These are phyloP conservation scores for Dactylellina drechsleri DNA, from an alignment of 2,329 filamentous ascomycete species.

Conservation along the genomic window DNA sequence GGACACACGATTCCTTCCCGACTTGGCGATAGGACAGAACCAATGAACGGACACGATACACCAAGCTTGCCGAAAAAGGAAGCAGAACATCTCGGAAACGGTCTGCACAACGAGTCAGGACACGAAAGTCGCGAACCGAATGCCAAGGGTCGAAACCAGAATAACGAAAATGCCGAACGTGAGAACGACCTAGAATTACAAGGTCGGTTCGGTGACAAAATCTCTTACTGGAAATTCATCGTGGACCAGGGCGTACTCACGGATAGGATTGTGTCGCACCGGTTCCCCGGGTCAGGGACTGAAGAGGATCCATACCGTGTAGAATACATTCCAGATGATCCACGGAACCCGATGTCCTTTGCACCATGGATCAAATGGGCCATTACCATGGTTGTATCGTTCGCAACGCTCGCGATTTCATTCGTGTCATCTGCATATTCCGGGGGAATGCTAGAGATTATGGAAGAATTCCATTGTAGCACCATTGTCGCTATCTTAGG, in stretches of 20 bases:
- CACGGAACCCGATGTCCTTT: constrained; percentile 74
- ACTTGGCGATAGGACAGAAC: not conserved
- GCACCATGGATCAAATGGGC: constrained; percentile 71
- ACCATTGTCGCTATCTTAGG: constrained; percentile 62
- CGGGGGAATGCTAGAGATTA: constrained; percentile 42
- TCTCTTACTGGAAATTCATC: constrained; percentile 66
- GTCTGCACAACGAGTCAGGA: not conserved
- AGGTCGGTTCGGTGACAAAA: not conserved
- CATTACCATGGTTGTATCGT: constrained; percentile 71
- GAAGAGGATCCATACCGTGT: constrained; percentile 74
- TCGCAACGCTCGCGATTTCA: constrained; percentile 74
- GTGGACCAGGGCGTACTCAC: constrained; percentile 70
- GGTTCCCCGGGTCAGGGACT: constrained; percentile 72
- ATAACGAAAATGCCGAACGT: not conserved
- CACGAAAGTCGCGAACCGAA: not conserved
- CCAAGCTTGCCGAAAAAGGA: constrained; percentile 11
- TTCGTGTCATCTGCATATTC: constrained; percentile 62
- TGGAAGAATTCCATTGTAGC: constrained; percentile 60
- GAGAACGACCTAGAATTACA: constrained; percentile 25
- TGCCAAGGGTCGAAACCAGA: constrained; percentile 12
- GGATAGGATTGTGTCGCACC: constrained; percentile 67
- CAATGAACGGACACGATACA: constrained; percentile 8
- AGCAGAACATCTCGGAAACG: constrained; percentile 2
- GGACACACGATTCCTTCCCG: not conserved
- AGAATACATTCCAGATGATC: constrained; percentile 74